Evolutionary conservation across 2,329 filamentous ascomycete species (phyloP), one percentile per base, ranked within the genome.

Genomic region (Fusarium scirpi): DNA sequence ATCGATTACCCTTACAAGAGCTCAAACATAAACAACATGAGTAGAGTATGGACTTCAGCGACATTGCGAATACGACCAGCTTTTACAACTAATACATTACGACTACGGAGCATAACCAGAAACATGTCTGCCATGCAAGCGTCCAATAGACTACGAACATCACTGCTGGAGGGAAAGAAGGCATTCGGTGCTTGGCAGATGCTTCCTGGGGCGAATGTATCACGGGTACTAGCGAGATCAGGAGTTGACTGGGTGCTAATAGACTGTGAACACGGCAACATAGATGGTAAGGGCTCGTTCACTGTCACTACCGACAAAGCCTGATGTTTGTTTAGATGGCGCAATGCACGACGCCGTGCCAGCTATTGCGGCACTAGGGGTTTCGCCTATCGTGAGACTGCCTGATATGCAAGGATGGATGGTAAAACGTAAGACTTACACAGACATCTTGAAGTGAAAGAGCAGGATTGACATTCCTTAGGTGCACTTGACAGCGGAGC

Each of bases 171-270:
- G 66, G 83, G 81, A 54, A 82, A 80, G 25, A 80, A 85, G 8
- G 84, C 86, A 51, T 81, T 89, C 70, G 89, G 89, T 6, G 82
- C 86, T 56, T 91, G 88, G 89, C 89, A 91, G 79, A 89, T 89
- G 82, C 79, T 90, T 57, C 88, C 89, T 0, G 87, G 88, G 0
- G 82, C 84, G 46, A 90, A 90, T 66, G 80, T 90, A 15, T 88
- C 88, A 8, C 83, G 89, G 56, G 78, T 85, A 20, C 80, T 93
- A 49, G 89, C 91, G 3, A 82, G 88, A 58, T 80, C 85, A 2
- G 90, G 89, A 2, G 84, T 90, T 3, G 90, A 92, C 75, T 92
- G 90, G 85, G 86, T 93, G 12, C 82, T 91, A 77, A 86, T 87
- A 53, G 86, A 86, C 67, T 85, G 84, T 59, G 86, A 86, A 71